These are phyloP conservation scores for Flaveria floridana DNA, from an alignment of 140 eudicot species.

Conservation along the genomic window DNA sequence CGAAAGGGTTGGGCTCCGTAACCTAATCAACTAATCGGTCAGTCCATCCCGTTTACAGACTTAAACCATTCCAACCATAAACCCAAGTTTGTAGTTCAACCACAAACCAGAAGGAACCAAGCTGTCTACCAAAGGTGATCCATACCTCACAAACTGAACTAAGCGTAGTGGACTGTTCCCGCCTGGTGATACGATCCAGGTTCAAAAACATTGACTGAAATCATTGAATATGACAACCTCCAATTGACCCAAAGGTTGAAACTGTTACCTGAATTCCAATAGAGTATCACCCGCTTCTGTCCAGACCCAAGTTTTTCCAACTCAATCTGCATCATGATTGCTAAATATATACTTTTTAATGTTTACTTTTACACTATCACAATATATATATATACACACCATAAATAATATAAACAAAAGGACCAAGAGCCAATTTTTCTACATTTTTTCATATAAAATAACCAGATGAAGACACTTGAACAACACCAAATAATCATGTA, in stretches of 20 bases:
- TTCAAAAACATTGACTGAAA: not conserved
- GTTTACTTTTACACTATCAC: not conserved
- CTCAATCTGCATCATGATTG: not conserved
- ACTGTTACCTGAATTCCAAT: not conserved
- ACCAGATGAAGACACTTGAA: constrained; percentile 29
- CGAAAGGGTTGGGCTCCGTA: not conserved
- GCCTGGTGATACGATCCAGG: not conserved
- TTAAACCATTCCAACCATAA: not conserved
- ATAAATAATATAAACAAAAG: not conserved
- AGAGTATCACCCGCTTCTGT: constrained; percentile 1
- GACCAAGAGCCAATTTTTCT: not conserved
- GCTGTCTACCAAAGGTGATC: not conserved
- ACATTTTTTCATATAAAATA: constrained; percentile 1
- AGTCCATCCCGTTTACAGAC: not conserved
- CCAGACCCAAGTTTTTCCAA: constrained; percentile 1
- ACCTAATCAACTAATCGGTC: not conserved
- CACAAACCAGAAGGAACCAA: not conserved
- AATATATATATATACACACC: not conserved
- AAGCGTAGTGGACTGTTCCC: not conserved
- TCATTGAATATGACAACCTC: not conserved
- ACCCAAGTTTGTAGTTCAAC: not conserved
- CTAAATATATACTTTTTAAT: not conserved
- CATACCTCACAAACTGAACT: not conserved
- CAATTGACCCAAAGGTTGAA: not conserved
- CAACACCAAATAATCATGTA: constrained; percentile 19